Base-by-base conservation (phyloP, 2,329 filamentous ascomycete genomes). In the Paecilomyces fulvus region DNA sequence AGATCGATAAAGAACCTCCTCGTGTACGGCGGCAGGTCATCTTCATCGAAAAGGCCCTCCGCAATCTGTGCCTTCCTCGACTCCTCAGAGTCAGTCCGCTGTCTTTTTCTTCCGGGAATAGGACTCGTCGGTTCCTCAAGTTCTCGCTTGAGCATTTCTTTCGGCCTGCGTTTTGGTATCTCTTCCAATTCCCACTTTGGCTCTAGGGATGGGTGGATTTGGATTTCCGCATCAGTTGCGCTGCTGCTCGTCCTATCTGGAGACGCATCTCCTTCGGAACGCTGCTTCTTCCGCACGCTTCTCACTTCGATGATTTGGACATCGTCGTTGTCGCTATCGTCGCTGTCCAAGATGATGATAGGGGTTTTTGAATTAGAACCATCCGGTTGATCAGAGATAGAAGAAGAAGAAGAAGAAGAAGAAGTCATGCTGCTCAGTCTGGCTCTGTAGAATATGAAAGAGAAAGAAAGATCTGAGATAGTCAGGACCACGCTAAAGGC, bases 1-100 rank as follows among this genome's bases (percentile, higher is more conserved):
- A 70, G 59, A 49, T 64, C 60, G 2, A 49, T 54, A 51, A 70
- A 70, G 57, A 67, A 67, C 28, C 57, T 17, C 14, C 54, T 52
- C 2, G 59, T 63, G 43, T 58, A 64, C 28, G 37, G 55, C n/a
- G 33, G 51, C 6, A 12, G 20, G 9, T 17, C 43, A 14, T 48
- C 43, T 11, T 14, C 12, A 48, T 17, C 20, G 17, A 20, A n/a
- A 37, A 1, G 33, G 7, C 1, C 12, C n/a, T 2, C 12, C 33
- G 3, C 5, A 17, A 5, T n/a, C 12, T 17, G 12, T 37, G 33
- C 33, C 1, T 17, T 37, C 12, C 30, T 31, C 30, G 30, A 31
- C 30, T 11, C 30, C 10, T 31, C 10, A 14, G 25, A 28, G 1
- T 12, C 30, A 31, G 30, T 31, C 14, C 37, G 37, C 8, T 17